Evolutionary conservation across 2,329 filamentous ascomycete species (phyloP), one percentile per base, ranked within the genome.

Genomic region (Epichloe aotearoae): DNA sequence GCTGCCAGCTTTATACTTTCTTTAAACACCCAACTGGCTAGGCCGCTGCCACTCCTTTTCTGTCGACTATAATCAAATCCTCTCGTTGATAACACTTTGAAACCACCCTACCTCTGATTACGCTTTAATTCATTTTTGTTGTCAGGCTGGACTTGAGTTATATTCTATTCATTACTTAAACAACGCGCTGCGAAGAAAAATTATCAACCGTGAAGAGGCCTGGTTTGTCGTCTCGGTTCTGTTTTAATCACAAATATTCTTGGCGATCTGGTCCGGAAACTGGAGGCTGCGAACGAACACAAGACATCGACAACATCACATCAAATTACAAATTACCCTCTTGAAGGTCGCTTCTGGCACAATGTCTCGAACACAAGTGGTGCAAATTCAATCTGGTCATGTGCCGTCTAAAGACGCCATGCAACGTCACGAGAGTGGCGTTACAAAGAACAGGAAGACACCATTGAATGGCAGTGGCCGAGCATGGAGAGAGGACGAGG

Each of bases 401-500:
- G 69, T 70, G 40, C 73, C 74, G 30, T 72, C 71, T 20, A 73
- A 73, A 50, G 79, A 81, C 61, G 69, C 68, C 54, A 70, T 77
- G 60, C 73, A 76, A 54, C 75, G 77, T 55, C 77, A 80, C 55
- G 77, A 79, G 19, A 79, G 76, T 59, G 74, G 79, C 50, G 71
- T 83, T 62, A 70, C 72, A 53, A 85, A 86, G 69, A 79, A 75
- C 63, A 77, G 83, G 54, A 87, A 85, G 71, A 69, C 76, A 55
- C 76, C 80, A 20, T 82, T 84, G 53, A 85, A 83, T 47, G 84
- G 85, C 56, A 84, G 86, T 58, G 85, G 86, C 59, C 77, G 86
- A 65, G 86, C 86, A 52, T 91, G 86, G 86, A 89, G 85, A 56
- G 86, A 90, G 65, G 86, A 89, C 66, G 86, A 90, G 81, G 86